Evolutionary conservation across 2,329 filamentous ascomycete species (phyloP).

Genomic region (Cercospora sp.): DNA sequence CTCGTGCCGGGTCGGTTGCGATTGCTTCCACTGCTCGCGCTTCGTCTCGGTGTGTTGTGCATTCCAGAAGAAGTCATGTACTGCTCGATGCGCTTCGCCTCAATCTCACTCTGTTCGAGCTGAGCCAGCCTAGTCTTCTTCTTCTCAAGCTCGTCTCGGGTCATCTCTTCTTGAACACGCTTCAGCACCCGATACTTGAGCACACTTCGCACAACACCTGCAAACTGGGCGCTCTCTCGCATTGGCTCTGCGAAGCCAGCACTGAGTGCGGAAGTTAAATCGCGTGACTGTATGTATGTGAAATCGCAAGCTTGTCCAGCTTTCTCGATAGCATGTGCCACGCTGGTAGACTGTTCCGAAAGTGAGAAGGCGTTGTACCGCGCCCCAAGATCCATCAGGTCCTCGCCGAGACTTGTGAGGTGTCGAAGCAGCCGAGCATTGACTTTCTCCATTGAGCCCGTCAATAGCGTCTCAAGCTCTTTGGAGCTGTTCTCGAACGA

Average conservation of each 20-base stretch:
- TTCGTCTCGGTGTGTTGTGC: slow-evolving; percentile 63
- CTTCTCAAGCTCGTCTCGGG: slow-evolving; percentile 85
- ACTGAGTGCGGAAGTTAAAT: slow-evolving; percentile 82
- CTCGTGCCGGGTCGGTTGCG: slow-evolving; percentile 29
- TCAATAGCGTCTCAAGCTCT: slow-evolving; percentile 83
- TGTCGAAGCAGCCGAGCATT: slow-evolving; percentile 88
- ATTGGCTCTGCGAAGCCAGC: slow-evolving; percentile 96
- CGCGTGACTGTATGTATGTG: slow-evolving; percentile 93
- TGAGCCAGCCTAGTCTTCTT: slow-evolving; percentile 81
- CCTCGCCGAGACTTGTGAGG: slow-evolving; percentile 76
- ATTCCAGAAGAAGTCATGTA: slow-evolving; percentile 77
- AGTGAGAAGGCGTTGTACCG: slow-evolving; percentile 95
- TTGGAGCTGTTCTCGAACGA: slow-evolving; percentile 90
- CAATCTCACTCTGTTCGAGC: slow-evolving; percentile 88
- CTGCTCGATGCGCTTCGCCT: slow-evolving; percentile 90
- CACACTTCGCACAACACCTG: slow-evolving; percentile 86
- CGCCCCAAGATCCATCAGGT: slow-evolving; percentile 91
- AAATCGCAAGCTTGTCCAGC: slow-evolving; percentile 93
- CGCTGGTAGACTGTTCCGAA: slow-evolving; percentile 83
- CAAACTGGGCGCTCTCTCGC: slow-evolving; percentile 96
- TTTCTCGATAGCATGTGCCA: slow-evolving; percentile 90
- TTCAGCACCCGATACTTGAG: slow-evolving; percentile 89
- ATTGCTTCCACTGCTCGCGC: slow-evolving; percentile 48
- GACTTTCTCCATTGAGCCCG: slow-evolving; percentile 94
- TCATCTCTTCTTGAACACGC: slow-evolving; percentile 96